Base-by-base conservation (phyloP, 345 rosid genomes). In the Erucastrum elatum region DNA sequence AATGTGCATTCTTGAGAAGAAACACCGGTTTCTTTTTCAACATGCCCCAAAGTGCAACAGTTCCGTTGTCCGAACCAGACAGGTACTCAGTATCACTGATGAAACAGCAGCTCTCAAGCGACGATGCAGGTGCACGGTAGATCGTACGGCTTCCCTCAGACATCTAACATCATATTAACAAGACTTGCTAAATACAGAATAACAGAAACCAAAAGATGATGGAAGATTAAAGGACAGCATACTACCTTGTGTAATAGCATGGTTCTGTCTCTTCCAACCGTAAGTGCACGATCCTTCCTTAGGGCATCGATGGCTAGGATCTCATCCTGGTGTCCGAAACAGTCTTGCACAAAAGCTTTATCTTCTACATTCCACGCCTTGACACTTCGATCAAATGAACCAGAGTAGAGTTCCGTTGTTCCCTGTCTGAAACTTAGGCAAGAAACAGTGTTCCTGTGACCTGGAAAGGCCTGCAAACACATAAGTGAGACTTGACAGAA, bases 11-110 rank as follows among this genome's bases (percentile, higher is more conserved):
- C 88, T 88, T 93, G 75, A 86, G 85, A 55, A 89, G 84, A 85
- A 68, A 82, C 21, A 86, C 79, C 1, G 99, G 97, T 82, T 92
- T 96, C 90, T 94, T 96, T 65, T 85, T 89, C 69, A 84, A 69
- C 26, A 74, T 12, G 26, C 75, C 82, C 98, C 99, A 94, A 12
- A 93, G 91, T 72, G 88, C 91, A 82, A 93, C 64, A 79, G 89
- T 88, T 83, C 99, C 98, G 81, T 94, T 90, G 86, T 96, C 99
- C 1, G 97, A 93, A 79, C 99, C 98, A 80, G 97, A 87, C 71
- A 96, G 80, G 82, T 89, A 96, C 73, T 96, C 95, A 67, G 85
- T 87, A 33, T 91, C 90, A 81, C 87, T 85, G 80, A 96, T 82
- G 80, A 96, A 89, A 84, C 97, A 87, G 74, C 98, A 88, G 80